These are phyloP conservation scores for Hyphodiscus hymeniophilus DNA, from an alignment of 495 filamentous ascomycete species.

Conservation along the genomic window DNA sequence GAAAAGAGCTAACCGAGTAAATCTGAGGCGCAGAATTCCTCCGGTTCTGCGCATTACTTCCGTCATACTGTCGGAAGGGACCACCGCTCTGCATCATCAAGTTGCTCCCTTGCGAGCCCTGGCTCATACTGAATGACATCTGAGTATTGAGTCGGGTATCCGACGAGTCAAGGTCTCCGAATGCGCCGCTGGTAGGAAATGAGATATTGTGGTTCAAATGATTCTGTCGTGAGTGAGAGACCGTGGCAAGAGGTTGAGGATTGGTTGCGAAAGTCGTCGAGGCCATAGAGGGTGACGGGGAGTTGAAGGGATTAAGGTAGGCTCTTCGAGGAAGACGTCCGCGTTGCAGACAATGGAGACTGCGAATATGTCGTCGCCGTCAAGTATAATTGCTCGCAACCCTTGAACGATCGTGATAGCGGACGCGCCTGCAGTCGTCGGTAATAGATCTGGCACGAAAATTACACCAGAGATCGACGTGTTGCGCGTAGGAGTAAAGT, in stretches of 20 bases:
- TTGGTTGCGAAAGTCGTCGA: conserved; percentile 17
- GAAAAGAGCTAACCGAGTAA: conserved; percentile 54
- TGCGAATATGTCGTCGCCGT: background rate
- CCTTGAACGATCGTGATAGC: conserved; percentile 9
- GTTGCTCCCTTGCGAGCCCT: conserved; percentile 19
- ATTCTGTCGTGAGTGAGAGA: conserved; percentile 15
- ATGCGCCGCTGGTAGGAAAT: conserved; percentile 10
- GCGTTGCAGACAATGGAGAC: background rate
- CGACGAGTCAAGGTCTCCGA: conserved; percentile 11
- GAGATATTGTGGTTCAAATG: conserved; percentile 12
- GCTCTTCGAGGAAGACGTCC: background rate
- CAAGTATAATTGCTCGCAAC: background rate
- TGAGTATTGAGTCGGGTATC: conserved; percentile 7
- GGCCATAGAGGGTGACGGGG: conserved; percentile 16
- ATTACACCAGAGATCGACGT: conserved; percentile 13
- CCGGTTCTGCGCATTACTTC: conserved; percentile 27
- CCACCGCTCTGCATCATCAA: conserved; percentile 20
- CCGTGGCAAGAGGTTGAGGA: conserved; percentile 17
- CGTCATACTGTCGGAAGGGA: conserved; percentile 20
- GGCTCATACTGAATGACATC: conserved; percentile 26
- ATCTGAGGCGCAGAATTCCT: conserved; percentile 60
- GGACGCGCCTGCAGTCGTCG: conserved; percentile 10
- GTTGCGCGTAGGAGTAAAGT: conserved; percentile 19
- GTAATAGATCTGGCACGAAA: background rate
- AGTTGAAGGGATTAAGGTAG: conserved; percentile 4